These are phyloP conservation scores for Piper longum DNA, from an alignment of 164 flowering plant species.

Conservation along the genomic window DNA sequence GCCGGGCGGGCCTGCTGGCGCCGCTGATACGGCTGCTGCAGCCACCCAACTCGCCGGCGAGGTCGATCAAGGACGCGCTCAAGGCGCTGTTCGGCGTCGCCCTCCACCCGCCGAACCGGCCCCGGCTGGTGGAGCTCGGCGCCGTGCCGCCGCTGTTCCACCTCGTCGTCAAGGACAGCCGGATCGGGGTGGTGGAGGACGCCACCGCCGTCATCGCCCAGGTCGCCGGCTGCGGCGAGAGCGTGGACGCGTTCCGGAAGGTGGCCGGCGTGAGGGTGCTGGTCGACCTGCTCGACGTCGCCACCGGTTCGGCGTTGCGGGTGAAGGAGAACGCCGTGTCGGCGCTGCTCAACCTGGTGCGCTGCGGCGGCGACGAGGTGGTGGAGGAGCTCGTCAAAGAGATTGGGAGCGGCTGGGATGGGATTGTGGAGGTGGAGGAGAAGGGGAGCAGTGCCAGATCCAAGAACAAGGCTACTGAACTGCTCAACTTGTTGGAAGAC, in stretches of 20 bases:
- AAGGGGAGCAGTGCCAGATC: slow-evolving; percentile 48
- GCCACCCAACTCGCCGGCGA: slow-evolving; percentile 23
- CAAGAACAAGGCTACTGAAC: slow-evolving; percentile 37
- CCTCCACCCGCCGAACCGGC: slow-evolving; percentile 47
- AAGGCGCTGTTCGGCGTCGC: slow-evolving; percentile 71
- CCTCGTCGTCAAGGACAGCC: slow-evolving; percentile 37
- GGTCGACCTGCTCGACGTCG: slow-evolving; percentile 53
- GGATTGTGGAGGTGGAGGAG: slow-evolving; percentile 41
- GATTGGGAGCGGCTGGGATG: slow-evolving; percentile 27
- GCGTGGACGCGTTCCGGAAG: slow-evolving; percentile 46
- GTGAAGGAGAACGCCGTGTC: slow-evolving; percentile 73
- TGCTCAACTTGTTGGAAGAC: slow-evolving; percentile 9
- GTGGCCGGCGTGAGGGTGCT: slow-evolving; percentile 51
- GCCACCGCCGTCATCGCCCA: slow-evolving; percentile 93
- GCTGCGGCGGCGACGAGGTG: slow-evolving; percentile 39
- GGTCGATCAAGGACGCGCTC: slow-evolving; percentile 65
- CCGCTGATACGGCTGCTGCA: slow-evolving; percentile 43
- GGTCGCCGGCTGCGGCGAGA: slow-evolving; percentile 73
- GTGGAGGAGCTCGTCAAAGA: slow-evolving; percentile 22
- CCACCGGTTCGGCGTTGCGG: slow-evolving; percentile 44
- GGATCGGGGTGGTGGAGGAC: slow-evolving; percentile 71
- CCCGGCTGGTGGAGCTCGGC: slow-evolving; percentile 46
- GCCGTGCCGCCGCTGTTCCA: slow-evolving; percentile 43
- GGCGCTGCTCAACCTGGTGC: slow-evolving; percentile 58
- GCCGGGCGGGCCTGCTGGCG: slow-evolving; percentile 61